These are phyloP conservation scores for Colletotrichum musicola DNA, from an alignment of 2,329 filamentous ascomycete genomes.

Conservation along the genomic window DNA sequence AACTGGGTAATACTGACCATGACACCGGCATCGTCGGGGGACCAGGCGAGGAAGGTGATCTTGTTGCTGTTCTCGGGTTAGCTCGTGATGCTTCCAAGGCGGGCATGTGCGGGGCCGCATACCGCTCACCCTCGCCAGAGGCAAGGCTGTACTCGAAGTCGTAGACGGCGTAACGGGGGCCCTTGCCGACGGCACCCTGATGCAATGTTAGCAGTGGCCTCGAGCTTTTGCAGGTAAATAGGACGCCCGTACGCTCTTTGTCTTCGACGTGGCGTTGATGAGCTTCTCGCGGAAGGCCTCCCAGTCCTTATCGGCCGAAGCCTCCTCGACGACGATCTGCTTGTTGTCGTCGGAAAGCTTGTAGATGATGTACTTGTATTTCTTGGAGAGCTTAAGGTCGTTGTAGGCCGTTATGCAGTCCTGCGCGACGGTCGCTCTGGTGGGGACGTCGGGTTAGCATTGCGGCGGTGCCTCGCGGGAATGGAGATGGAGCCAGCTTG, in stretches of 20 bases:
- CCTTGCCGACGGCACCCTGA: constrained; percentile 71
- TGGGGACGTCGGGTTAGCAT: constrained; percentile 32
- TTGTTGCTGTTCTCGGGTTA: constrained; percentile 70
- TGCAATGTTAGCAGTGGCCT: constrained; percentile 21
- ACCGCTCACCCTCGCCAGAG: constrained; percentile 80
- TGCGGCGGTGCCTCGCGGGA: constrained; percentile 24
- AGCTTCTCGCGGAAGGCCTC: constrained; percentile 82
- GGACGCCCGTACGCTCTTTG: constrained; percentile 67
- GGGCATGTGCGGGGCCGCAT: constrained; percentile 45
- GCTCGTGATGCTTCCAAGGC: constrained; percentile 31
- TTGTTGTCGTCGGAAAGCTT: constrained; percentile 88
- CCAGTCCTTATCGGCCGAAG: constrained; percentile 76
- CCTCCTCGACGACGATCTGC: constrained; percentile 84
- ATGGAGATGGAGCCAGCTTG: constrained; percentile 36
- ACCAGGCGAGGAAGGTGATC: constrained; percentile 84
- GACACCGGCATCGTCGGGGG: constrained; percentile 83
- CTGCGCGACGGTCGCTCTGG: constrained; percentile 77
- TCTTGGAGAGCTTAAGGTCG: constrained; percentile 85
- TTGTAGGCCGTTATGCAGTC: constrained; percentile 82
- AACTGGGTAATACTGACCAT: constrained; percentile 69
- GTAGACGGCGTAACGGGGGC: constrained; percentile 86
- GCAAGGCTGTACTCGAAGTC: constrained; percentile 84
- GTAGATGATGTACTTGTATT: constrained; percentile 89
- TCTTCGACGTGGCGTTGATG: constrained; percentile 78
- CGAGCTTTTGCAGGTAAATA: constrained; percentile 15